Base-by-base conservation (phyloP, 2,329 filamentous ascomycete species). In the Corniculantispora saksenae region DNA sequence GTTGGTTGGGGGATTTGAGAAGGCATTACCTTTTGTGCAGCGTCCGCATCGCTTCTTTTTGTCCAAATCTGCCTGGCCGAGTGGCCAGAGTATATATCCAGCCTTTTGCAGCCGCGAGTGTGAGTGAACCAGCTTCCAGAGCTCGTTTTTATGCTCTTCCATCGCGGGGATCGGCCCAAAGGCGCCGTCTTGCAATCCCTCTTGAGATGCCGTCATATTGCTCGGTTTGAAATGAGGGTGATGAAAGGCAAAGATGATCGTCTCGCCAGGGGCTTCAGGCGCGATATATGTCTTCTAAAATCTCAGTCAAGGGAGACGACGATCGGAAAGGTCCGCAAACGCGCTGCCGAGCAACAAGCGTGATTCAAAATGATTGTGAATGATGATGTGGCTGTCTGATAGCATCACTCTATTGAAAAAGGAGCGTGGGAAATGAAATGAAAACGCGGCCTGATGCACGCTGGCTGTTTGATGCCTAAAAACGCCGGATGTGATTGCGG, bases 41-140 rank as follows among this genome's bases (percentile, higher is more conserved):
- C 65, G 67, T 23, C 55, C 62, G 65, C 75, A 77, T 23, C 74
- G 71, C 53, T 68, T 71, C 69, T 77, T 77, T n/a, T 69, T 70
- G 8, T 74, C 67, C 3, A 77, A 59, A 15, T 77, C 74, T 1
- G 63, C 55, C 21, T 43, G 23, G 3, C 70, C 68, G 8, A 76
- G 68, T 56, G 72, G 72, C 2, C 56, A 45, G 12, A 75, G 40
- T 21, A 74, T 62, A 51, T 75, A 77, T 40, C 74, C 74, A 10
- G 66, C 68, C 47, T 68, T 71, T 29, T 67, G 57, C 6, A 76
- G 61, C 13, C 70, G 63, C 27, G 67, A 35, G 13, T 43, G 21
- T 13, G 67, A 47, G 61, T 72, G 71, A 2, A 70, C 63, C 21
- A 71, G 63, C 19, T 29, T 51, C 10, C 56, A 68, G 3, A 76